phyloP scores from a whole-genome alignment of 768 basidiomycete genomes.

The Suillus subaureus region DNA sequence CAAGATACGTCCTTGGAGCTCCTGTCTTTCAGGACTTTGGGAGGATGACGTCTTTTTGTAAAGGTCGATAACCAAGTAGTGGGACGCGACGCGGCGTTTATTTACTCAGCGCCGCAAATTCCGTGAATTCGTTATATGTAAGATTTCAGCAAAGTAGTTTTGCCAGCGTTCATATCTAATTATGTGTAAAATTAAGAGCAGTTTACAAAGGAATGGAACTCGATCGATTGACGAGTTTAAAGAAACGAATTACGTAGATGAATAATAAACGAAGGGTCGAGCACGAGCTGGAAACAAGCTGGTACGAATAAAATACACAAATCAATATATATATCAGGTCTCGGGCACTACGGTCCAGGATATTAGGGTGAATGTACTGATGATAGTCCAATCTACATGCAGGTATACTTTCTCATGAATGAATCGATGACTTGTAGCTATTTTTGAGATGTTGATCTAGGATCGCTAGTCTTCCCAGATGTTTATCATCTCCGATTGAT shows the following conservation, averaged over 20 bases:
- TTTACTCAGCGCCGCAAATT: too few relatives aligned
- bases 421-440: slow-evolving; percentile 1
- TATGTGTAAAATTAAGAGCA: background rate
- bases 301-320: background rate
- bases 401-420: slow-evolving; percentile 5
- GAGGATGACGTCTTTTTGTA: background rate
- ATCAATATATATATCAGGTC: background rate
- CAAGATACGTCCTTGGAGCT: background rate
- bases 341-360: background rate
- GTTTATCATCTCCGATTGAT: slow-evolving; percentile 76
- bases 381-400: slow-evolving; percentile 1
- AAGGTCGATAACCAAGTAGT: background rate
- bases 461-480: slow-evolving; percentile 46
- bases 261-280: background rate
- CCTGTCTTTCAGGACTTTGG: background rate
- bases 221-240: background rate
- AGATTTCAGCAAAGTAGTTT: background rate
- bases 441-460: background rate
- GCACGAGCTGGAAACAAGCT: background rate
- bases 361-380: background rate
- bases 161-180: background rate
- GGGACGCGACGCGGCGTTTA: background rate
- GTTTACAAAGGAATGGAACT: background rate
- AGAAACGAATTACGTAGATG: background rate
- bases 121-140: background rate